Evolutionary conservation across 192 early-diverging fungal species (phyloP).

Genomic region (Gonapodya prolifera): DNA sequence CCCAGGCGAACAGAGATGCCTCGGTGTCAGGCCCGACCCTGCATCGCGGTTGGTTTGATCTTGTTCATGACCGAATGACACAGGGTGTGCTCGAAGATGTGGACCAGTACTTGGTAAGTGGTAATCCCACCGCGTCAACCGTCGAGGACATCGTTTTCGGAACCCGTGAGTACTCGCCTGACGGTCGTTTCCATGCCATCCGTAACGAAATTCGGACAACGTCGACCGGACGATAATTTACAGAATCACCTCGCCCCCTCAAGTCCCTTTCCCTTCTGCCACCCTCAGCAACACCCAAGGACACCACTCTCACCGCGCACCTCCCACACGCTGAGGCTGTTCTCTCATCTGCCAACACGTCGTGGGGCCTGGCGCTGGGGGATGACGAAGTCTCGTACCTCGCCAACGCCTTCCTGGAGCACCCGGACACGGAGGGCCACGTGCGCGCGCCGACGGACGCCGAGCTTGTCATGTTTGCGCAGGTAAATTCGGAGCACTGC

Average conservation of each 20-base stretch:
- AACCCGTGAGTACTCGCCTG: slow-evolving; percentile 25
- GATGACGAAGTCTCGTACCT: slow-evolving; percentile 95
- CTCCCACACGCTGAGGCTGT: not conserved
- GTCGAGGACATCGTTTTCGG: slow-evolving; percentile 8
- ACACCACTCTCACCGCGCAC: not conserved
- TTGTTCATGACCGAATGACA: slow-evolving; percentile 92
- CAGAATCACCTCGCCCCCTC: not conserved
- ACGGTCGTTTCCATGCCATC: not conserved
- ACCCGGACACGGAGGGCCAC: slow-evolving; percentile 33
- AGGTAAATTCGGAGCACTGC: slow-evolving; percentile 99
- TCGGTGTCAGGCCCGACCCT: slow-evolving; percentile 16
- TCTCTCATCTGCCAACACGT: slow-evolving; percentile 56
- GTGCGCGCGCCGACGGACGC: slow-evolving; percentile 83
- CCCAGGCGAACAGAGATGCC: not conserved
- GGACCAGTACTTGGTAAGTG: not conserved
- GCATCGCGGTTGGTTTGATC: slow-evolving; percentile 31
- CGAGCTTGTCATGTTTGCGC: slow-evolving; percentile 99
- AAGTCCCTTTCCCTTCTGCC: not conserved
- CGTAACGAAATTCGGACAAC: not conserved
- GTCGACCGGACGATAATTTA: not conserved
- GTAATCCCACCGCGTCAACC: not conserved
- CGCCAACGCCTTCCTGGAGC: slow-evolving; percentile 61
- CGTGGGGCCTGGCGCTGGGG: slow-evolving; percentile 89
- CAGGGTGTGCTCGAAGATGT: slow-evolving; percentile 55
- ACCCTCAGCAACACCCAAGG: not conserved